These are phyloP conservation scores for Entoloma clypeatum DNA, from an alignment of 1,284 basidiomycete genomes.

Conservation along the genomic window DNA sequence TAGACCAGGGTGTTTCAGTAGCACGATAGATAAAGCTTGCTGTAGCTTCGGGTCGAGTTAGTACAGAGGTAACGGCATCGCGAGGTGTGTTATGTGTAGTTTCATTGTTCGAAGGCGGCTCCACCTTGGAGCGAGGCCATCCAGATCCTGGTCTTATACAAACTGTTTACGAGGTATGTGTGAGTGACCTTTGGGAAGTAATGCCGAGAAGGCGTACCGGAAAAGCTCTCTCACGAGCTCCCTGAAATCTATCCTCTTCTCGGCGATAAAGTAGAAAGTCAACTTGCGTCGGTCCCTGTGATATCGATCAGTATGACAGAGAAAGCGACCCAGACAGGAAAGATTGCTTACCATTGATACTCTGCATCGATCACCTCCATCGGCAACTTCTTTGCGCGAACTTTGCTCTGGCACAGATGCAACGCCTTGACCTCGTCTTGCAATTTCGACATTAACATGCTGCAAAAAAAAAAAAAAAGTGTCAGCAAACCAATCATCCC, in stretches of 20 bases:
- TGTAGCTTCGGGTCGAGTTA: too few relatives aligned
- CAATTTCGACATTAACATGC: constrained; percentile 73
- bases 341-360: constrained; percentile 84
- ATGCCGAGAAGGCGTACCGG: constrained; percentile 45
- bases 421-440: constrained; percentile 93
- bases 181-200: not conserved
- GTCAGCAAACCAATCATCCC: constrained; percentile 3
- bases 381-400: constrained; percentile 86
- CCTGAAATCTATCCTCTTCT: constrained; percentile 95
- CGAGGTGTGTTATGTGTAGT: too few relatives aligned
- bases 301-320: constrained; percentile 8
- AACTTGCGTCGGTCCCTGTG: constrained; percentile 91
- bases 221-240: constrained; percentile 93
- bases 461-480: constrained; percentile 26
- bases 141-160: constrained; percentile 81
- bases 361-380: constrained; percentile 99
- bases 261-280: constrained; percentile 96
- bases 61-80: too few relatives aligned
- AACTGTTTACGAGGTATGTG: constrained; percentile 32
- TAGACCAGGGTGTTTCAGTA: too few relatives aligned
- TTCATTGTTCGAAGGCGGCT: constrained; percentile 33
- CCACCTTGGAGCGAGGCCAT: constrained; percentile 60
- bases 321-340: constrained; percentile 7
- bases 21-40: too few relatives aligned
- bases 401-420: constrained; percentile 87